Evolutionary conservation across 352 stramenopile species (phyloP).

Genomic region (Globisporangium yorkense): DNA sequence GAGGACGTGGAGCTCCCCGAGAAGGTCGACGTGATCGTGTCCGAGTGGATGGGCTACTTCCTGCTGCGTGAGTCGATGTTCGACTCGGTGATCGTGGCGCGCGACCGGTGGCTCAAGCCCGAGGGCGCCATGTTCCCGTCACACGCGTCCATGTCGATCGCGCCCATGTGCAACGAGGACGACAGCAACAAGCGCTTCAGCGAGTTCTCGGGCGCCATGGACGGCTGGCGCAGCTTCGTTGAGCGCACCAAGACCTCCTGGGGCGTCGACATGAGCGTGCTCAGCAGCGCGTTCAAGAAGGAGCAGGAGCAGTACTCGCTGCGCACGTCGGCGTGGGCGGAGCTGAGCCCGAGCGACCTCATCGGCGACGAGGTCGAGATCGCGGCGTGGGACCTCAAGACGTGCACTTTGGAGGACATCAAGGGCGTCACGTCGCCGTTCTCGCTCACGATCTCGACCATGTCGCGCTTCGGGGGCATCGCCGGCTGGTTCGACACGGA

Average conservation of each 20-base stretch:
- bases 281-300: slow-evolving; percentile 85
- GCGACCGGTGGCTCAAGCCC: slow-evolving; percentile 96
- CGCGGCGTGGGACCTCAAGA: slow-evolving; percentile 77
- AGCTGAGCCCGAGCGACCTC: slow-evolving; percentile 68
- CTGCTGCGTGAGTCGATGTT: slow-evolving; percentile 99
- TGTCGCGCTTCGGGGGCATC: slow-evolving; percentile 90
- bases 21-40: slow-evolving; percentile 99
- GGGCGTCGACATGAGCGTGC: slow-evolving; percentile 95
- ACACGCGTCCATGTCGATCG: slow-evolving; percentile 97
- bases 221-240: slow-evolving; percentile 79
- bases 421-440: slow-evolving; percentile 68
- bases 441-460: slow-evolving; percentile 79
- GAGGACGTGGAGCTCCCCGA: slow-evolving; percentile 97
- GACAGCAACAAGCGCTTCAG: slow-evolving; percentile 81
- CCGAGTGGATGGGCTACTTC: slow-evolving; percentile 99
- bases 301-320: slow-evolving; percentile 88
- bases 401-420: slow-evolving; percentile 80
- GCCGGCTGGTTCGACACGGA: slow-evolving; percentile 99
- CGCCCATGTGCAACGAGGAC: slow-evolving; percentile 94
- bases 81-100: slow-evolving; percentile 95
- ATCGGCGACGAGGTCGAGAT: slow-evolving; percentile 84
- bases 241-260: slow-evolving; percentile 93
- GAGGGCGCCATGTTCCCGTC: slow-evolving; percentile 98
- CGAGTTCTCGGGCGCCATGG: slow-evolving; percentile 84
- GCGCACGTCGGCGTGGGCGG: slow-evolving; percentile 78